Evolutionary conservation across 2,329 filamentous ascomycete genomes (phyloP).

Genomic region (Exophiala calicioides): DNA sequence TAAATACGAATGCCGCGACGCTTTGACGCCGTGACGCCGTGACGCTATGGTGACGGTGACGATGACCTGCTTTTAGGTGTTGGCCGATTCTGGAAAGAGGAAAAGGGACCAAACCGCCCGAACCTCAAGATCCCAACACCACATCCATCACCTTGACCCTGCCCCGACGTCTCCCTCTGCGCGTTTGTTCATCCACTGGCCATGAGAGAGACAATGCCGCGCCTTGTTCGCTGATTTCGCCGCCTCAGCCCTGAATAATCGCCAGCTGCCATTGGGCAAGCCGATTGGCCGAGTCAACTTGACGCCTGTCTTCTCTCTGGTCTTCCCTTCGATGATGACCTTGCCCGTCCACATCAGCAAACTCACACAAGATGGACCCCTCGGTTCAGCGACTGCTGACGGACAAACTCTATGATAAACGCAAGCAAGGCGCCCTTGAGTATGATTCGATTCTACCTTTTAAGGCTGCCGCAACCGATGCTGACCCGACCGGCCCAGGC

Average conservation of each 20-base stretch:
- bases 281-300: background rate
- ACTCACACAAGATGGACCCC: conserved; percentile 68
- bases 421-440: conserved; percentile 95
- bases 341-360: conserved; percentile 6
- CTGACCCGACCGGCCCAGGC: conserved; percentile 52
- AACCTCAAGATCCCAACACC: too few species aligned
- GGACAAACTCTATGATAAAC: conserved; percentile 98
- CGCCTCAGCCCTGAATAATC: background rate
- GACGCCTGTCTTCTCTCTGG: background rate
- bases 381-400: conserved; percentile 88
- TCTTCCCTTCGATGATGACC: conserved; percentile 19
- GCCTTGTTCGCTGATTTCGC: too few species aligned
- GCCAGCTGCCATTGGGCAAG: background rate
- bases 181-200: background rate
- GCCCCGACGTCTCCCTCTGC: background rate
- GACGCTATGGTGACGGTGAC: too few species aligned
- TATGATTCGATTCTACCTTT: conserved; percentile 46
- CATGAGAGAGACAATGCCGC: too few species aligned
- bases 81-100: too few species aligned
- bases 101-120: too few species aligned
- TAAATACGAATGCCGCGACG: too few species aligned
- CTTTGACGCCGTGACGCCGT: too few species aligned
- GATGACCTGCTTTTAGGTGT: too few species aligned
- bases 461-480: conserved; percentile 11
- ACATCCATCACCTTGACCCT: background rate